Percentiles rank a stretch among this genome's conserved stretches.
These are phyloP conservation scores for Hemerocallis citrina DNA, from an alignment of 106 monocot genomes.

Conservation along the genomic window DNA sequence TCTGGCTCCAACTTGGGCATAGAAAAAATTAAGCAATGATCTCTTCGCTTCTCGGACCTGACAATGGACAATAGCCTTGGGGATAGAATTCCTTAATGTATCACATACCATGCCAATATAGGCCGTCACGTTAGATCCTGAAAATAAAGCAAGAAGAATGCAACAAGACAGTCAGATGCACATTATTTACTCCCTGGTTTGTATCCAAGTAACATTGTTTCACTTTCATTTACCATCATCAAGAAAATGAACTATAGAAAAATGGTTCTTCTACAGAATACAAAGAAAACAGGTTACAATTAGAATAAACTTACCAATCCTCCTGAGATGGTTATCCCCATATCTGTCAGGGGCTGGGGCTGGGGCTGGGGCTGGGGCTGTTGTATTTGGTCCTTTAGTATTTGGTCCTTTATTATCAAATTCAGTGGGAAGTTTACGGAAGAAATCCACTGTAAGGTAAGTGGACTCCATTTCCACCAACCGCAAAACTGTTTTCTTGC, in stretches of 20 bases:
- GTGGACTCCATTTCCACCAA: slow-evolving; percentile 91
- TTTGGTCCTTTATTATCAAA: slow-evolving; percentile 58
- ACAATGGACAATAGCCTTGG: slow-evolving; percentile 77
- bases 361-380: slow-evolving; percentile 8
- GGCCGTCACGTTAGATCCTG: slow-evolving; percentile 83
- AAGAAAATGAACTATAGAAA: neutral
- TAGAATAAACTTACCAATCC: slow-evolving; percentile 46
- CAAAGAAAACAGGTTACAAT: neutral
- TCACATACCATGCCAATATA: slow-evolving; percentile 85
- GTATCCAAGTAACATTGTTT: neutral
- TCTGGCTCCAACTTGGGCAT: slow-evolving; percentile 66
- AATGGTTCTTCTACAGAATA: neutral
- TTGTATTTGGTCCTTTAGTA: slow-evolving; percentile 29
- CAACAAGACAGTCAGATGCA: slow-evolving; percentile 1
- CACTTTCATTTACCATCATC: neutral
- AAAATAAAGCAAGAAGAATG: slow-evolving; percentile 1
- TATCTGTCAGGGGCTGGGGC: slow-evolving; percentile 37
- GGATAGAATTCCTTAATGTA: slow-evolving; percentile 68
- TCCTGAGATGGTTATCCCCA: slow-evolving; percentile 61
- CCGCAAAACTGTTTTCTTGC: slow-evolving; percentile 70
- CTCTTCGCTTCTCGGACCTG: slow-evolving; percentile 84
- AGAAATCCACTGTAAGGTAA: slow-evolving; percentile 88
- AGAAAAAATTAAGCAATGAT: slow-evolving; percentile 68
- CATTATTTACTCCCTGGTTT: neutral
- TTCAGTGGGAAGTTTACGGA: slow-evolving; percentile 80